Evolutionary conservation across 768 basidiomycete genomes (phyloP).

Genomic region (Tulasnella sp.): DNA sequence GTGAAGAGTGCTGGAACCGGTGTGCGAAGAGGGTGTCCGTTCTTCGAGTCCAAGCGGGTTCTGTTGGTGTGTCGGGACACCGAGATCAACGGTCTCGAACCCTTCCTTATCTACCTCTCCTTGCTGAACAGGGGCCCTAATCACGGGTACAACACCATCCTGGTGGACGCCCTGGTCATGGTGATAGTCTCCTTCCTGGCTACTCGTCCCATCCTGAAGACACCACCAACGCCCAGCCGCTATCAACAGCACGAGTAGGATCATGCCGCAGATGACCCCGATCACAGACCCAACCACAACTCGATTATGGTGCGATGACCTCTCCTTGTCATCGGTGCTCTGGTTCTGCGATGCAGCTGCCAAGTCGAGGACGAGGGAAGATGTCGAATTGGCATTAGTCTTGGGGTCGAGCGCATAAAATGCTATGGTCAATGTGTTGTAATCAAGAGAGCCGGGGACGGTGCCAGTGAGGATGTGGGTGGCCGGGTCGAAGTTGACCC

Average conservation of each 20-base stretch:
- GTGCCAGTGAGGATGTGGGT: slow-evolving; percentile 46
- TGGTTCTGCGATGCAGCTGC: neutral
- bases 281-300: neutral
- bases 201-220: neutral
- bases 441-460: slow-evolving; percentile 37
- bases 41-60: neutral
- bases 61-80: neutral
- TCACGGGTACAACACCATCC: neutral
- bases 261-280: neutral
- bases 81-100: slow-evolving; percentile 5
- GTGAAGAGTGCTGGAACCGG: neutral
- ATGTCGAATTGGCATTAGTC: neutral
- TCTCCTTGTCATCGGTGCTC: neutral
- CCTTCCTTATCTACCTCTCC: neutral
- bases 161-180: neutral
- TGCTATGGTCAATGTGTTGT: slow-evolving; percentile 22
- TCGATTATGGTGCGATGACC: neutral
- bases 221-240: neutral
- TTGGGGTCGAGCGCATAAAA: slow-evolving; percentile 5
- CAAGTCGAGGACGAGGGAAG: slow-evolving; percentile 7
- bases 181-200: neutral
- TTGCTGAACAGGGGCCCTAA: neutral
- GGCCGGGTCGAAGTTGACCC: slow-evolving; percentile 46
- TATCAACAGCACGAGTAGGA: slow-evolving; percentile 3
- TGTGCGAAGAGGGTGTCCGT: neutral